Evolutionary conservation across 106 monocot species (phyloP), one percentile per base, ranked within the genome.

Genomic region (Phalaenopsis aphrodite): DNA sequence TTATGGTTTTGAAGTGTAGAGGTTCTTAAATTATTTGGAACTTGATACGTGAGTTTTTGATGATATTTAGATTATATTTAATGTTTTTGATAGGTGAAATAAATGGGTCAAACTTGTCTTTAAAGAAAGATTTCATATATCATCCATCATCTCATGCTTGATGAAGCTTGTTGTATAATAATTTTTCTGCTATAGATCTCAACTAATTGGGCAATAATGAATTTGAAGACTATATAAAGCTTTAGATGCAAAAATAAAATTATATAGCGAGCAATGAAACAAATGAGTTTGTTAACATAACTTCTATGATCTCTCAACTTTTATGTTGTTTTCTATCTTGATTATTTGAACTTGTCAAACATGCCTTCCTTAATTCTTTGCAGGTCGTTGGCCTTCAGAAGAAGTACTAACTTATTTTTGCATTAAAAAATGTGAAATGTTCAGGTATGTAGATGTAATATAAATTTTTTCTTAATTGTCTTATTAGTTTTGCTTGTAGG

Each of bases 311-410:
- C 14, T 16, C 9, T 69, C 39, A 39, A 1, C 16, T 69, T 38
- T 69, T 9, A 3, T 52, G 36, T 15, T 21, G 38, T 38, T 21
- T 39, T 39, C 11, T 39, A 38, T 74, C 19, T 42, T 74, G 19
- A 74, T 6, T 43, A 74, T 19, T 19, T 74, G 43, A 9, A 74
- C 42, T 74, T 42, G 42, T 45, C 6, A 19, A 74, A 5, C 18
- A 45, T 45, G 43, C 15, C 12, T 38, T 71, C 10, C 36, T 42
- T 74, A 10, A 14, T 76, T 76, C 47, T 76, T 76, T 76, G 76
- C 49, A 90, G 89, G 87, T 87, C 75, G 80, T 61, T 90, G 89
- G 89, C 85, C 87, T 15, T 87, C 89, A 65, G 85, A 90, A 79
- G 85, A 90, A 67, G 83, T 87, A 11, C 85, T 90, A 77, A 87